These are phyloP conservation scores for Penicillium fuscoglaucum DNA, from an alignment of 2,329 filamentous ascomycete species.

Conservation along the genomic window DNA sequence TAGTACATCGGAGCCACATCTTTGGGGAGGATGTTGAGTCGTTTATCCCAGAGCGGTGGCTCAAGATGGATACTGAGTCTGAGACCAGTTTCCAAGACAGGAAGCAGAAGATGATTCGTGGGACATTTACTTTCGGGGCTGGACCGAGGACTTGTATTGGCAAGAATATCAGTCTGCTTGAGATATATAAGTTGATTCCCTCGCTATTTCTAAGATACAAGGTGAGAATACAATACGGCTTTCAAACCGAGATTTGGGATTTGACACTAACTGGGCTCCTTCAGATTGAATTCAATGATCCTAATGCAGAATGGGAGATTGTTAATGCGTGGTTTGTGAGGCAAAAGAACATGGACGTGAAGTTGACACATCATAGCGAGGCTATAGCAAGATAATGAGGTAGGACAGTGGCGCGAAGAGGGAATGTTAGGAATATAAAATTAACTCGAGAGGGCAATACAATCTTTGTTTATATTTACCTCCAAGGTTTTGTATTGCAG, in stretches of 20 bases:
- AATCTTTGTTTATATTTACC: not conserved
- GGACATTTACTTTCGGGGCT: slow-evolving; percentile 50
- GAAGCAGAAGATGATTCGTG: slow-evolving; percentile 23
- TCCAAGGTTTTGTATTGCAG: not conserved
- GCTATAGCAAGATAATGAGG: not conserved
- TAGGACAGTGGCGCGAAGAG: not conserved
- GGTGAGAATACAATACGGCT: slow-evolving; percentile 9
- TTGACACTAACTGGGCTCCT: not conserved
- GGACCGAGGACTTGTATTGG: slow-evolving; percentile 58
- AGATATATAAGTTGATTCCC: slow-evolving; percentile 62
- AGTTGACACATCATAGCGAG: not conserved
- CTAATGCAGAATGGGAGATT: slow-evolving; percentile 22
- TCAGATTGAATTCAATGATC: slow-evolving; percentile 21
- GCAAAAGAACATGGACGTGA: not conserved
- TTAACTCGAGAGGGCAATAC: not conserved
- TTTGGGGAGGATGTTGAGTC: slow-evolving; percentile 25
- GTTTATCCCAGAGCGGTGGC: slow-evolving; percentile 29
- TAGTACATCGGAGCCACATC: slow-evolving; percentile 27
- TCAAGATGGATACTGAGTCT: slow-evolving; percentile 17
- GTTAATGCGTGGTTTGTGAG: slow-evolving; percentile 45
- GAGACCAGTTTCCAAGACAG: slow-evolving; percentile 15
- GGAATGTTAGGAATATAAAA: too few relatives aligned
- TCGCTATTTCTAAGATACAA: slow-evolving; percentile 44
- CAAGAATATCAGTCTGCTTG: slow-evolving; percentile 55
- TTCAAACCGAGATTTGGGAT: not conserved